These are phyloP conservation scores for Fomitopsis schrenkii DNA, from an alignment of 1,284 basidiomycete species.

Conservation along the genomic window DNA sequence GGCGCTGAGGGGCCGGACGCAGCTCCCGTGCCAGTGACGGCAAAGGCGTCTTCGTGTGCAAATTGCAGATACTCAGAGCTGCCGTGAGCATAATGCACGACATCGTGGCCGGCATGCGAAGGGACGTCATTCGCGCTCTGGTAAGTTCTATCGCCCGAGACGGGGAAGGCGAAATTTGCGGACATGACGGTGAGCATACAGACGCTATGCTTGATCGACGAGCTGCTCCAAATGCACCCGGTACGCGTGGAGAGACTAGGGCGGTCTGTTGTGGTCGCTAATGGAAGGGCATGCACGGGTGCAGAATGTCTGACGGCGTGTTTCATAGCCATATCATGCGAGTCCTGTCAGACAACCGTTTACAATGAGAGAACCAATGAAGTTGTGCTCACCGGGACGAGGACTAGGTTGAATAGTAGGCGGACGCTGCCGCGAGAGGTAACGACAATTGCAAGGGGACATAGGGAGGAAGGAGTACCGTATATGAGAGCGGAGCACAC, in stretches of 20 bases:
- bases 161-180: slow-evolving; percentile 15
- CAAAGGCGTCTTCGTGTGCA: not conserved
- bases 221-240: slow-evolving; percentile 14
- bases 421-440: not conserved
- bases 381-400: not conserved
- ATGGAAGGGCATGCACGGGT: slow-evolving; percentile 1
- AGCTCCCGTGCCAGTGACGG: not conserved
- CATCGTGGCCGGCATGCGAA: not conserved
- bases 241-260: not conserved
- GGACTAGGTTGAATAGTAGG: not conserved
- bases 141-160: slow-evolving; percentile 20
- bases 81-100: not conserved
- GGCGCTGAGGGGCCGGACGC: not conserved
- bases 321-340: not conserved
- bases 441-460: not conserved
- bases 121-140: slow-evolving; percentile 1
- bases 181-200: slow-evolving; percentile 14
- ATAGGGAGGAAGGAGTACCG: not conserved
- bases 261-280: not conserved
- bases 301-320: not conserved
- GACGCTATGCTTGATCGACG: not conserved
- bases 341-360: not conserved
- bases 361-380: too few species aligned
- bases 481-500: slow-evolving; percentile 1
- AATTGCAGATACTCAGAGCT: not conserved